Conservation (phyloP, 306 rosid genomes). For the Calophaca sinica region DNA sequence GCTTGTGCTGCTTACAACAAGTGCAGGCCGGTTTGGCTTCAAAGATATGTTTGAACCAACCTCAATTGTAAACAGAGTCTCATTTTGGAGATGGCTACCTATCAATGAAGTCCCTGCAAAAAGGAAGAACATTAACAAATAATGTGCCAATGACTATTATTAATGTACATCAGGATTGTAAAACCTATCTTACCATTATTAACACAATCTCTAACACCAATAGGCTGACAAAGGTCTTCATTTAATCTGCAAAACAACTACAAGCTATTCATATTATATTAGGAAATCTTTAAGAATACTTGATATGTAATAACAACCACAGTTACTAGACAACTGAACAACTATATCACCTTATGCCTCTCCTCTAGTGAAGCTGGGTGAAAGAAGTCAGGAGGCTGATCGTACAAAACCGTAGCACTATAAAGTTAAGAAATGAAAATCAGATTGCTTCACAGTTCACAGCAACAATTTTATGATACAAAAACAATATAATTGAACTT, state of each 20-base stretch:
- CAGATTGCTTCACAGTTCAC: conserved; percentile 24
- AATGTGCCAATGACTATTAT: conserved; percentile 14
- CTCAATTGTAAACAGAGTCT: conserved; percentile 64
- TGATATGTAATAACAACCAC: conserved; percentile 12
- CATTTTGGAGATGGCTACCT: conserved; percentile 54
- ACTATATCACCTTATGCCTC: conserved; percentile 74
- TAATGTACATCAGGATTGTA: neutral
- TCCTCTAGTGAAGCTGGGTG: conserved; percentile 78
- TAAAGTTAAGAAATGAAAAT: conserved; percentile 34
- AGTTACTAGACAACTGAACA: conserved; percentile 35
- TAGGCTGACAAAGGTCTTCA: conserved; percentile 63
- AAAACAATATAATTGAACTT: conserved; percentile 37
- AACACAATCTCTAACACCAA: conserved; percentile 72
- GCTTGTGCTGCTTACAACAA: conserved; percentile 97
- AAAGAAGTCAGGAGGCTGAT: conserved; percentile 96
- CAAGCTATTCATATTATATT: conserved; percentile 41
- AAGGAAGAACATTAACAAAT: conserved; percentile 37
- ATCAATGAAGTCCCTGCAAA: conserved; percentile 54
- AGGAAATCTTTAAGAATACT: conserved; percentile 37
- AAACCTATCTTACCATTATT: conserved; percentile 61
- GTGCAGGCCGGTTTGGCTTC: conserved; percentile 84
- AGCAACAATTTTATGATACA: conserved; percentile 25
- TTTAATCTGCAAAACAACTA: conserved; percentile 85
- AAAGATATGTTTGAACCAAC: conserved; percentile 54
- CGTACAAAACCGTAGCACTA: conserved; percentile 78